These are phyloP conservation scores for Flagelloscypha sp. DNA, from an alignment of 768 basidiomycete species.

Conservation along the genomic window DNA sequence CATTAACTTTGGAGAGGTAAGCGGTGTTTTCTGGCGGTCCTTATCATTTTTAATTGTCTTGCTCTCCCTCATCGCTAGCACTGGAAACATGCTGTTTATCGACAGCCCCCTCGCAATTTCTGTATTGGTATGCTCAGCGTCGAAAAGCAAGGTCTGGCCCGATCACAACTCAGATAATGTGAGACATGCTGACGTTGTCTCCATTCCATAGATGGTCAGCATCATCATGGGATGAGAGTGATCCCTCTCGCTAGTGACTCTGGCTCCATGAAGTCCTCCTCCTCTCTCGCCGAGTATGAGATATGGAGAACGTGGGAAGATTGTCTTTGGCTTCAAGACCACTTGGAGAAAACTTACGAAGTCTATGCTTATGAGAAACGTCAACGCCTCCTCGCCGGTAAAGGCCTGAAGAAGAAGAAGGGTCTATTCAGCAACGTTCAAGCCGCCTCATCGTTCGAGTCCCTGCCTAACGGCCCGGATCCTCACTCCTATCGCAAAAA, in stretches of 20 bases:
- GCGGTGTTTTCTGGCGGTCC: too few species aligned
- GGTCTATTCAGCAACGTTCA: slow-evolving; percentile 64
- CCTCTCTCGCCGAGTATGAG: slow-evolving; percentile 46
- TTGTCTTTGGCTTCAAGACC: slow-evolving; percentile 67
- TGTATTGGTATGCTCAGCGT: too few species aligned
- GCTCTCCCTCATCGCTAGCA: too few species aligned
- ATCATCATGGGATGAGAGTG: slow-evolving; percentile 20
- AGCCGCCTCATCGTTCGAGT: slow-evolving; percentile 76
- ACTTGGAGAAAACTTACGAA: slow-evolving; percentile 57
- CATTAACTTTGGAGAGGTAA: too few species aligned
- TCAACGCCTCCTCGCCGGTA: slow-evolving; percentile 57
- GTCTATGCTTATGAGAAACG: slow-evolving; percentile 60
- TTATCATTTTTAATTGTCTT: too few species aligned
- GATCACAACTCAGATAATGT: too few species aligned
- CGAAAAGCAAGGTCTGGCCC: too few species aligned
- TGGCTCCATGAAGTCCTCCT: slow-evolving; percentile 13
- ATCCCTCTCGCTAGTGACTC: slow-evolving; percentile 10
- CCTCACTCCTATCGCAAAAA: slow-evolving; percentile 62
- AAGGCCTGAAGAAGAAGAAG: slow-evolving; percentile 66
- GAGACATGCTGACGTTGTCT: too few species aligned
- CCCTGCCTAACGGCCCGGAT: slow-evolving; percentile 76
- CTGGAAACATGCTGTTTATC: too few species aligned
- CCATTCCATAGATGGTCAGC: too few species aligned
- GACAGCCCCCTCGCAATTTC: too few species aligned
- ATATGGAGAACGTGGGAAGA: slow-evolving; percentile 82